These are phyloP conservation scores for Penicillium sp. DNA, from an alignment of 2,329 filamentous ascomycete genomes.

Conservation along the genomic window DNA sequence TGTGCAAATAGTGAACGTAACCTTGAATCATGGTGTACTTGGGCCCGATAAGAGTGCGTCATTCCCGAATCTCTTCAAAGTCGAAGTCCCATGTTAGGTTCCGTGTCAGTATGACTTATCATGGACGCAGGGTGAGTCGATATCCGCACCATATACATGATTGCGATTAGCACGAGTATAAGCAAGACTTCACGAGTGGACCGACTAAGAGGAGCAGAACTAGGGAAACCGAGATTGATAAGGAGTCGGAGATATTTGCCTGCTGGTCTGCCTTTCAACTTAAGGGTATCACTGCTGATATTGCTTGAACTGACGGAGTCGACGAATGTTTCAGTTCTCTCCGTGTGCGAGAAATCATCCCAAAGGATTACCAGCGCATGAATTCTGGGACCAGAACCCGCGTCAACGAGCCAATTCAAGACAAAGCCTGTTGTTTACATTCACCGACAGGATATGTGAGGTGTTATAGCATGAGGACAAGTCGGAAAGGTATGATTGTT, in stretches of 20 bases:
- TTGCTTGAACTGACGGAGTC: background rate
- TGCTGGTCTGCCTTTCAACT: background rate
- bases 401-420: too few relatives aligned
- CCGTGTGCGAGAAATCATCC: too few relatives aligned
- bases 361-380: background rate
- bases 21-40: too few relatives aligned
- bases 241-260: background rate
- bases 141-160: background rate
- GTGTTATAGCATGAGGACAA: too few relatives aligned
- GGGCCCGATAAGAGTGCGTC: background rate
- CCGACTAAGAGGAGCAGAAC: background rate
- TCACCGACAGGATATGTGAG: too few relatives aligned
- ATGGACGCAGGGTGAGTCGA: background rate
- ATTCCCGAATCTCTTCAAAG: background rate
- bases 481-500: too few relatives aligned
- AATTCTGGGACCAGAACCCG: background rate
- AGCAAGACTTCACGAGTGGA: too few relatives aligned
- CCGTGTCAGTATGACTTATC: background rate
- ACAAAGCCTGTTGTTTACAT: too few relatives aligned
- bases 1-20: too few relatives aligned
- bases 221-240: background rate
- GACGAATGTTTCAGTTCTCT: background rate
- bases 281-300: too few relatives aligned
- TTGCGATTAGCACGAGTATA: background rate
- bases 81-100: background rate